Evolutionary conservation across 306 rosid species (phyloP), one percentile per base, ranked within the genome.

Genomic region (Ormosia semicastrata): DNA sequence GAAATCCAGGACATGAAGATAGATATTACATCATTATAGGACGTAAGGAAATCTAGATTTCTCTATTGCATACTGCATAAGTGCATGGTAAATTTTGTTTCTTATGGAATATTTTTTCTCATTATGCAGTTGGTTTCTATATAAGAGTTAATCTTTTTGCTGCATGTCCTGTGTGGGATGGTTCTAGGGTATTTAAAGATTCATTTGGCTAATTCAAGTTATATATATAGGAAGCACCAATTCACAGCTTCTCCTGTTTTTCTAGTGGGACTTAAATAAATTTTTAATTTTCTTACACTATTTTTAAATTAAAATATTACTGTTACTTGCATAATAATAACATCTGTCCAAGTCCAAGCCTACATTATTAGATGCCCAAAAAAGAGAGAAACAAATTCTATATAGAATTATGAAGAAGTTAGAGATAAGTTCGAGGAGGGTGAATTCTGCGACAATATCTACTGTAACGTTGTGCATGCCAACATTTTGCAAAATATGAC

Each of bases 1-100:
- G 24, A 24, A 24, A 24, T 24, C 24, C 24, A 24, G 24, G 24
- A 87, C 82, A 95, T 71, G 87, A 87, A 74, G 95, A 93, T 87
- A 97, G 98, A 44, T 95, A 95, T 75, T 93, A 80, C 82, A 72
- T 91, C 85, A 95, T 93, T 84, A 65, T 93, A 81, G 98, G 97
- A 87, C 95, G 98, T 93, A 91, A 91, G 98, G 60, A 90, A 49
- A 62, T 78, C 69, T 57, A 32, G 60, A 78, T 36, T 68, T 79
- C 78, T 80, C 75, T 14, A 8, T 24, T 49, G 10, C 59, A 73
- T 69, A 71, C 4, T 56, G 52, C 34, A 18, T 73, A 24, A 24
- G 24, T 32, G 62, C 53, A 15, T 76, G 36, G 24, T 24, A 24
- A 24, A 24, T 24, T 17, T n/a, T 8, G 47, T 46, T 74, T 82